Conservation (phyloP, 1,139 yeast genomes). For the Nematodospora anomalae region DNA sequence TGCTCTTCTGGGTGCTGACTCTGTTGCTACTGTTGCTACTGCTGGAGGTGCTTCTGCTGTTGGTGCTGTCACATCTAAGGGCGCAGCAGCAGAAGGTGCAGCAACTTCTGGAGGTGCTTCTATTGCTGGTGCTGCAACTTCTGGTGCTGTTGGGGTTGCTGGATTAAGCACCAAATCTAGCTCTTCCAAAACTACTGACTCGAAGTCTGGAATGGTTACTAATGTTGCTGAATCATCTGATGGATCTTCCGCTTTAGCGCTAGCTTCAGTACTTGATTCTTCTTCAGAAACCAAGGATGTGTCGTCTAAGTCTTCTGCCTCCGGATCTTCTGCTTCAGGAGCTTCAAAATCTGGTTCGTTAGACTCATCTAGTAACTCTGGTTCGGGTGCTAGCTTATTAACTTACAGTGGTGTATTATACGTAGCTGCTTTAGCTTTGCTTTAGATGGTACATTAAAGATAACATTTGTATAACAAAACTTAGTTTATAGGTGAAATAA, state of each 20-base stretch:
- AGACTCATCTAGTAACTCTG: slow-evolving; percentile 4
- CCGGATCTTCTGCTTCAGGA: slow-evolving; percentile 7
- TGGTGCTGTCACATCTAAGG: slow-evolving; percentile 4
- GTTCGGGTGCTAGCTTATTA: slow-evolving; percentile 4
- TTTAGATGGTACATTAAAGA: too few species aligned
- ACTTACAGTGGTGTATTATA: slow-evolving; percentile 8
- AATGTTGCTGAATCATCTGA: slow-evolving; percentile 1
- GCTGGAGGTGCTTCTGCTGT: slow-evolving; percentile 7
- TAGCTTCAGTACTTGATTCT: too few species aligned
- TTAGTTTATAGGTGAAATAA: slow-evolving; percentile 3
- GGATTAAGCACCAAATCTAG: too few species aligned
- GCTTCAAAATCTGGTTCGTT: slow-evolving; percentile 6
- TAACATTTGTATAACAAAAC: too few species aligned
- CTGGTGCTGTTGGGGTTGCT: slow-evolving; percentile 3
- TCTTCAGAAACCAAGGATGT: too few species aligned
- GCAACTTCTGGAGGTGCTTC: slow-evolving; percentile 8
- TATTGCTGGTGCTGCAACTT: slow-evolving; percentile 3
- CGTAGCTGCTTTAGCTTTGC: slow-evolving; percentile 11
- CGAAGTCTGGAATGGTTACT: too few species aligned
- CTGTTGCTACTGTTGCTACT: slow-evolving; percentile 5
- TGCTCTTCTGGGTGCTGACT: slow-evolving; percentile 3
- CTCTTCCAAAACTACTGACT: too few species aligned
- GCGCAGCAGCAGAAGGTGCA: slow-evolving; percentile 5
- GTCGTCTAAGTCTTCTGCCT: too few species aligned
- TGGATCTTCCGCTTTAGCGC: too few species aligned